These are phyloP conservation scores for Trichoderma semiorbis DNA, from an alignment of 2,329 filamentous ascomycete genomes.

Conservation along the genomic window DNA sequence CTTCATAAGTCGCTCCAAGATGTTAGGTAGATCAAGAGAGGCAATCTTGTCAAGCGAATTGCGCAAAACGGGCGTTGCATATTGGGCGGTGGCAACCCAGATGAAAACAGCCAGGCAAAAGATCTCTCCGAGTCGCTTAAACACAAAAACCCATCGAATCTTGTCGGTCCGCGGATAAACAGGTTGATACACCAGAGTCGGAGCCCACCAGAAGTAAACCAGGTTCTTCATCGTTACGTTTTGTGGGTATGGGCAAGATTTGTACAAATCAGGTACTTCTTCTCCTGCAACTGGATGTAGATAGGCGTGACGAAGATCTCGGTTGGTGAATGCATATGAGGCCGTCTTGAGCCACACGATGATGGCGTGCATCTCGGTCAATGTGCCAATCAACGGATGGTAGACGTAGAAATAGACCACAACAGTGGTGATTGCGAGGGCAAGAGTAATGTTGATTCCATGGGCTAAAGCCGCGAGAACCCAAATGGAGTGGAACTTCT, in stretches of 20 bases:
- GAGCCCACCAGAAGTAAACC: slow-evolving; percentile 96
- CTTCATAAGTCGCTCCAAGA: slow-evolving; percentile 88
- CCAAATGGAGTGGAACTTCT: slow-evolving; percentile 74
- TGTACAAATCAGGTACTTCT: slow-evolving; percentile 77
- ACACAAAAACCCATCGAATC: slow-evolving; percentile 84
- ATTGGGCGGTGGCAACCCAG: slow-evolving; percentile 93
- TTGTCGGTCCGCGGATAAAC: slow-evolving; percentile 82
- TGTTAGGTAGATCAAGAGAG: slow-evolving; percentile 73
- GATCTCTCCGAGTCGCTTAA: slow-evolving; percentile 76
- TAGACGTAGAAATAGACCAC: slow-evolving; percentile 89
- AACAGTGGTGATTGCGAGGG: slow-evolving; percentile 74
- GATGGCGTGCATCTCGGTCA: slow-evolving; percentile 87
- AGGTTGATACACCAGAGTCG: slow-evolving; percentile 93
- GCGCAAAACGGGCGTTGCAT: slow-evolving; percentile 81
- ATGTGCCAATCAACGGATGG: slow-evolving; percentile 88
- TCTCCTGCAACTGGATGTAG: slow-evolving; percentile 69
- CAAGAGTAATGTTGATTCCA: slow-evolving; percentile 76
- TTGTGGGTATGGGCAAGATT: slow-evolving; percentile 76
- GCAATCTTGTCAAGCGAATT: slow-evolving; percentile 90
- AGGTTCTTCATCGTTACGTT: slow-evolving; percentile 90
- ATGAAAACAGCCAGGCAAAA: slow-evolving; percentile 80
- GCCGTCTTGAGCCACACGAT: slow-evolving; percentile 96
- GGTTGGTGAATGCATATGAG: slow-evolving; percentile 94
- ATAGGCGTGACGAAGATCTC: slow-evolving; percentile 87
- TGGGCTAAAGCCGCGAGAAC: slow-evolving; percentile 75